These are phyloP conservation scores for Suhomyces guaymorum DNA, from an alignment of 1,139 yeast species.

Conservation along the genomic window DNA sequence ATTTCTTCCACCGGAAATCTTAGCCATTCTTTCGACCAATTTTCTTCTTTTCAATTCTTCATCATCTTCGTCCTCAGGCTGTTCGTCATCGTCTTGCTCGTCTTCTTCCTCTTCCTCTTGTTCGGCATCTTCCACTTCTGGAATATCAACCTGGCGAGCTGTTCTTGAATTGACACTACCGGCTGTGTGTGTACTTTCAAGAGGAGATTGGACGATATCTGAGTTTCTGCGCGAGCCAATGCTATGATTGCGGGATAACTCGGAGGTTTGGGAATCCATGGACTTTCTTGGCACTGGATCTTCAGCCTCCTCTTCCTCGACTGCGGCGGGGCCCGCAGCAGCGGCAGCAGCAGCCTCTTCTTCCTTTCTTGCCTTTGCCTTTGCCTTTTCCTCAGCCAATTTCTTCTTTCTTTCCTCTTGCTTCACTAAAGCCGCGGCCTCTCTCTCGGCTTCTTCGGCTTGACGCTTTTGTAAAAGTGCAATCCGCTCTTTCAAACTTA, in stretches of 20 bases:
- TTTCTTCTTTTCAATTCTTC: constrained; percentile 81
- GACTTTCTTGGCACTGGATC: constrained; percentile 3
- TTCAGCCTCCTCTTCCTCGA: constrained; percentile 3
- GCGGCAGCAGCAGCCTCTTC: constrained; percentile 4
- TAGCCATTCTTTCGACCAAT: constrained; percentile 93
- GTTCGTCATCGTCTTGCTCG: constrained; percentile 12
- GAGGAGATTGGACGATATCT: constrained; percentile 2
- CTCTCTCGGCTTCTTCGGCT: constrained; percentile 75
- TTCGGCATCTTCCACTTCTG: constrained; percentile 5
- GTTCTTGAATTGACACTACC: constrained; percentile 3
- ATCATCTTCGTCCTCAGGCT: constrained; percentile 49
- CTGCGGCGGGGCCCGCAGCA: constrained; percentile 2
- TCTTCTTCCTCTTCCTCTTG: constrained; percentile 5
- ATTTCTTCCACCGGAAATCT: constrained; percentile 88
- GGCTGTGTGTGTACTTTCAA: constrained; percentile 8
- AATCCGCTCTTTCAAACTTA: constrained; percentile 85
- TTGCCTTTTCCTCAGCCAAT: constrained; percentile 37
- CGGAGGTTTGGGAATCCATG: constrained; percentile 5
- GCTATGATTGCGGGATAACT: constrained; percentile 2
- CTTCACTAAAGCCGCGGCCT: constrained; percentile 59
- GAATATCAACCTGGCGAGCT: constrained; percentile 5
- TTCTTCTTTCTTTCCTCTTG: constrained; percentile 56
- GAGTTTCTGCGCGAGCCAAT: constrained; percentile 5
- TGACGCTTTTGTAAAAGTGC: constrained; percentile 81
- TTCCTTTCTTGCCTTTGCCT: constrained; percentile 10